These are phyloP conservation scores for Casuarina glauca DNA, from an alignment of 306 rosid genomes.

Conservation along the genomic window DNA sequence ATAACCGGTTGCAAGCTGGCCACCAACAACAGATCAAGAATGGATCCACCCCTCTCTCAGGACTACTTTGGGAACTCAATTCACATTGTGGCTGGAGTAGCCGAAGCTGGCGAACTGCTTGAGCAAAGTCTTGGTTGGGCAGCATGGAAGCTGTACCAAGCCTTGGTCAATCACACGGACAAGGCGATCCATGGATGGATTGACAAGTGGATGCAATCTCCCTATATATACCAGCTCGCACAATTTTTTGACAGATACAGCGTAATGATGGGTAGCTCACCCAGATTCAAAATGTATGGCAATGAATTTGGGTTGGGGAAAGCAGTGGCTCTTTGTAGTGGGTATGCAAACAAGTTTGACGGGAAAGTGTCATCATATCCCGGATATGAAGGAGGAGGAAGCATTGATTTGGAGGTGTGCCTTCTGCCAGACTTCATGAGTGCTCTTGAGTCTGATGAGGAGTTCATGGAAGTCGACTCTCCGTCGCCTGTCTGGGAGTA, in stretches of 20 bases:
- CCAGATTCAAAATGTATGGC: constrained; percentile 57
- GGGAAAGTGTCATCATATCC: too few species aligned
- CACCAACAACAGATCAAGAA: too few species aligned
- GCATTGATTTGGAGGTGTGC: constrained; percentile 57
- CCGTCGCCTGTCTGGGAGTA: too few species aligned
- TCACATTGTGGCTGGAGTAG: neutral
- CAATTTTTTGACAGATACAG: constrained; percentile 3
- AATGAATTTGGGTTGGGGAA: constrained; percentile 78
- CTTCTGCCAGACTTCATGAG: constrained; percentile 42
- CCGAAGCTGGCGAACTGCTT: constrained; percentile 40
- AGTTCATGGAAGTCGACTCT: constrained; percentile 43
- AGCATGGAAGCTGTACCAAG: constrained; percentile 46
- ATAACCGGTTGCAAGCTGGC: too few species aligned
- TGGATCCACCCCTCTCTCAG: too few species aligned
- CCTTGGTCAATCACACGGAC: neutral
- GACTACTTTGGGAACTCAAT: too few species aligned
- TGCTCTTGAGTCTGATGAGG: neutral
- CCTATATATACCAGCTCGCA: neutral
- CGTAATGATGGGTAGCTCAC: constrained; percentile 54
- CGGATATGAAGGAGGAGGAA: constrained; percentile 14
- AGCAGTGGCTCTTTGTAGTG: constrained; percentile 49
- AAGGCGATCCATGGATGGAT: neutral
- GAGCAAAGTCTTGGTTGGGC: constrained; percentile 52
- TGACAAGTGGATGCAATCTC: constrained; percentile 40
- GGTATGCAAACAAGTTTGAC: constrained; percentile 30